A percentile compares a stretch with the other conserved stretches of the same genome.
phyloP scores from a whole-genome alignment of 1,139 yeast genomes.

The Hansenula sp. region DNA sequence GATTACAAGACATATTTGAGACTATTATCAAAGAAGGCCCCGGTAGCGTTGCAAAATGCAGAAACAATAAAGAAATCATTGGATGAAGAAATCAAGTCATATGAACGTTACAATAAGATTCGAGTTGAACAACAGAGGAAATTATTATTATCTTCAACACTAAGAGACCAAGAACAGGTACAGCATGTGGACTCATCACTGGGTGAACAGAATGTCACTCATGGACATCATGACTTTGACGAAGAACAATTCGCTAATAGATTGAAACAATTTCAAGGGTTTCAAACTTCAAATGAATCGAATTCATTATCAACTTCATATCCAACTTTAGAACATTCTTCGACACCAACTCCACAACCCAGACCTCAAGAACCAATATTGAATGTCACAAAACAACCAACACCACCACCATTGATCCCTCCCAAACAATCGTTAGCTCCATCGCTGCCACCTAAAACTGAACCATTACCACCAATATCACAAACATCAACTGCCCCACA shows the following conservation, averaged over 20 bases:
- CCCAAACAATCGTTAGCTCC: neutral
- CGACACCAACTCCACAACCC: neutral
- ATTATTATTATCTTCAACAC: neutral
- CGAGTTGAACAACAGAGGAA: constrained; percentile 8
- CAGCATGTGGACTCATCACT: neutral
- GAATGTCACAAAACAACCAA: neutral
- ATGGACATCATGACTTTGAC: constrained; percentile 3
- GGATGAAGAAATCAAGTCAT: constrained; percentile 28
- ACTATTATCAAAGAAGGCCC: constrained; percentile 25
- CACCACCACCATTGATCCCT: constrained; percentile 2
- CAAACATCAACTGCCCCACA: constrained; percentile 4
- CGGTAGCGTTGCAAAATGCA: constrained; percentile 33
- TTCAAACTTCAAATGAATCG: neutral
- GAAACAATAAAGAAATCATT: constrained; percentile 33
- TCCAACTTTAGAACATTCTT: neutral
- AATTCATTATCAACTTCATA: neutral
- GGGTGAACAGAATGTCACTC: no score
- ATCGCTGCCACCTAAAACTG: neutral
- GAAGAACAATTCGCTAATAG: constrained; percentile 9
- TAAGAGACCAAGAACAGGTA: neutral
- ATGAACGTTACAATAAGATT: constrained; percentile 5
- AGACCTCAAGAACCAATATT: no score
- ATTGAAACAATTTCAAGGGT: constrained; percentile 4
- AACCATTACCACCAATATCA: constrained; percentile 2
- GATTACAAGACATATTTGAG: constrained; percentile 13